phyloP scores from a whole-genome alignment of 768 basidiomycete genomes.

The Leccinum disarticulatum region DNA sequence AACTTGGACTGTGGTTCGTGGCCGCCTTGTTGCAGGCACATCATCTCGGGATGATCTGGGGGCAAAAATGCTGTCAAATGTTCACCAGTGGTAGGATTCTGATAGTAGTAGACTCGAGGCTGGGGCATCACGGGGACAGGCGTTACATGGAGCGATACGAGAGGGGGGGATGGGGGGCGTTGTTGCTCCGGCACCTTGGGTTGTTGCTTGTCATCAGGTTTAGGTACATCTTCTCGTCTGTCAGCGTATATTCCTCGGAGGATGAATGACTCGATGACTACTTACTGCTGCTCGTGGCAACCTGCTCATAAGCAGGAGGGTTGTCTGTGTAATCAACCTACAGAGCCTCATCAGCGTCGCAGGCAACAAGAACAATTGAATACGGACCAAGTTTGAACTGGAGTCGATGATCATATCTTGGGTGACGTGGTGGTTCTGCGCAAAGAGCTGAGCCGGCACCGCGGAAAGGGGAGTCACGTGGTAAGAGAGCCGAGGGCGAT shows the following conservation, averaged over 20 bases:
- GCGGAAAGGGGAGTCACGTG: constrained; percentile 21
- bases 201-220: constrained; percentile 13
- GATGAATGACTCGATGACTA: constrained; percentile 1
- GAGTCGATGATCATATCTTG: constrained; percentile 27
- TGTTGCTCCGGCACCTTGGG: constrained; percentile 11
- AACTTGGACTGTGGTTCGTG: constrained; percentile 64
- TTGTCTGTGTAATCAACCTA: constrained; percentile 32
- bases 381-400: constrained; percentile 27
- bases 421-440: not conserved
- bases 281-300: constrained; percentile 32
- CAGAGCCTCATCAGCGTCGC: not conserved
- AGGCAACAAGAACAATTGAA: not conserved
- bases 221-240: constrained; percentile 10
- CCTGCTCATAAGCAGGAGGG: constrained; percentile 52
- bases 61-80: constrained; percentile 63
- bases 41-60: constrained; percentile 80
- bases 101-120: constrained; percentile 67
- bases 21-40: constrained; percentile 75
- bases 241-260: not conserved
- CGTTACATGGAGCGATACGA: constrained; percentile 25
- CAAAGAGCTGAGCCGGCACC: constrained; percentile 12
- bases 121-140: constrained; percentile 36
- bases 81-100: constrained; percentile 59
- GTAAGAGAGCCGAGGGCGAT: not conserved
- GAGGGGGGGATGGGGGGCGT: constrained; percentile 8